These are phyloP conservation scores for Solanum piurae DNA, from an alignment of 257 asterid species.

Conservation along the genomic window DNA sequence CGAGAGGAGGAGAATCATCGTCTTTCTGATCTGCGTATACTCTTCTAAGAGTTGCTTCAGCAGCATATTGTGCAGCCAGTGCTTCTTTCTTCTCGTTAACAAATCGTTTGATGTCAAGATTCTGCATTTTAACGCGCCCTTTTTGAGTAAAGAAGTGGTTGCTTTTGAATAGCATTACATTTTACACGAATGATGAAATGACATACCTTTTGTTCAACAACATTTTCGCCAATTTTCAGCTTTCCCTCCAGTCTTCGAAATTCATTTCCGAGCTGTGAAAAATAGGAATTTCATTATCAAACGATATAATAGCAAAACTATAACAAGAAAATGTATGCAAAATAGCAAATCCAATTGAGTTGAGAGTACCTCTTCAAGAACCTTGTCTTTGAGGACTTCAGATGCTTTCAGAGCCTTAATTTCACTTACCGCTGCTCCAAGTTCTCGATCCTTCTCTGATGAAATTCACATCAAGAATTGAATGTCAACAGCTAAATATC, in stretches of 20 bases:
- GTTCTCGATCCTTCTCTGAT: constrained; percentile 64
- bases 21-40: constrained; percentile 71
- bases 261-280: constrained; percentile 56
- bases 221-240: constrained; percentile 33
- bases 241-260: constrained; percentile 47
- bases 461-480: background rate
- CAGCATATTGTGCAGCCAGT: constrained; percentile 76
- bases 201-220: constrained; percentile 56
- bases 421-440: constrained; percentile 58
- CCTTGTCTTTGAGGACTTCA: constrained; percentile 62
- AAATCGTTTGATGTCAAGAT: constrained; percentile 58
- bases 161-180: background rate
- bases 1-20: constrained; percentile 51
- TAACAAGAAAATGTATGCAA: background rate
- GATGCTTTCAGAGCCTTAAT: constrained; percentile 65
- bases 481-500: background rate
- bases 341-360: background rate
- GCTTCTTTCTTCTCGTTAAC: constrained; percentile 61
- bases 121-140: constrained; percentile 31
- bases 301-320: background rate
- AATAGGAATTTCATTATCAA: background rate
- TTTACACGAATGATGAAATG: background rate
- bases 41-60: constrained; percentile 86
- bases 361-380: constrained; percentile 60
- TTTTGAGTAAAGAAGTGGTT: background rate